Evolutionary conservation across 352 stramenopile genomes (phyloP).

Genomic region (Phytopythium cucurbitacearum): DNA sequence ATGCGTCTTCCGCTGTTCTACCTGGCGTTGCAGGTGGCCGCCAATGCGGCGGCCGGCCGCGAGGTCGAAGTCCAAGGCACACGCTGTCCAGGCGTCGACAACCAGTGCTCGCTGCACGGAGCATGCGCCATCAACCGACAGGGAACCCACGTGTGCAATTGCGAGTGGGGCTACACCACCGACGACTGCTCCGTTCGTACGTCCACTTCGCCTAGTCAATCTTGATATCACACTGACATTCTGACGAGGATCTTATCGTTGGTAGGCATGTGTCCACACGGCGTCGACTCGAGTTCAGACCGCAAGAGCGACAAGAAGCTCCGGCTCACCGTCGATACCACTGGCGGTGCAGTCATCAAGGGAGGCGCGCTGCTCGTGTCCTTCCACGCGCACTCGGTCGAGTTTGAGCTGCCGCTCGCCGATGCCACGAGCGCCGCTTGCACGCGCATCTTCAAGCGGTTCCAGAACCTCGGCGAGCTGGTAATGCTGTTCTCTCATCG

Average conservation of each 20-base stretch:
- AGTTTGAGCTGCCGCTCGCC: slow-evolving; percentile 51
- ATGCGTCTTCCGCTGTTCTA: slow-evolving; percentile 6
- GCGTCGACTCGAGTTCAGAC: slow-evolving; percentile 41
- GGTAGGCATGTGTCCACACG: slow-evolving; percentile 71
- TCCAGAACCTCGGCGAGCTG: slow-evolving; percentile 65
- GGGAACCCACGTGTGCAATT: slow-evolving; percentile 72
- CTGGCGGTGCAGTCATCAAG: slow-evolving; percentile 11
- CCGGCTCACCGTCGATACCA: slow-evolving; percentile 26
- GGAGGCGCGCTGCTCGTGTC: slow-evolving; percentile 45
- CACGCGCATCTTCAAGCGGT: slow-evolving; percentile 54
- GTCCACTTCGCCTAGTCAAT: slow-evolving; percentile 5
- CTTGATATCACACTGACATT: neutral
- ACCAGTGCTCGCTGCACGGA: slow-evolving; percentile 70
- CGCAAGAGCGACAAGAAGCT: slow-evolving; percentile 47
- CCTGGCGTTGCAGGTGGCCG: neutral
- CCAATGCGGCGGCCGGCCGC: neutral
- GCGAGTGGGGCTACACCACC: slow-evolving; percentile 61
- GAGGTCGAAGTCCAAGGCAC: slow-evolving; percentile 19
- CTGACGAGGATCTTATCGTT: neutral
- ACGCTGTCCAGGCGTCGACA: slow-evolving; percentile 49
- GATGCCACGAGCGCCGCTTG: slow-evolving; percentile 54
- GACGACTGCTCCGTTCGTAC: slow-evolving; percentile 61
- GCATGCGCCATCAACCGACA: slow-evolving; percentile 58
- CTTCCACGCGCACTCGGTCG: slow-evolving; percentile 67
- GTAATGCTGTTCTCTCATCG: slow-evolving; percentile 11